Base-by-base conservation (phyloP, 352 stramenopile genomes). In the Peronospora destructor region DNA sequence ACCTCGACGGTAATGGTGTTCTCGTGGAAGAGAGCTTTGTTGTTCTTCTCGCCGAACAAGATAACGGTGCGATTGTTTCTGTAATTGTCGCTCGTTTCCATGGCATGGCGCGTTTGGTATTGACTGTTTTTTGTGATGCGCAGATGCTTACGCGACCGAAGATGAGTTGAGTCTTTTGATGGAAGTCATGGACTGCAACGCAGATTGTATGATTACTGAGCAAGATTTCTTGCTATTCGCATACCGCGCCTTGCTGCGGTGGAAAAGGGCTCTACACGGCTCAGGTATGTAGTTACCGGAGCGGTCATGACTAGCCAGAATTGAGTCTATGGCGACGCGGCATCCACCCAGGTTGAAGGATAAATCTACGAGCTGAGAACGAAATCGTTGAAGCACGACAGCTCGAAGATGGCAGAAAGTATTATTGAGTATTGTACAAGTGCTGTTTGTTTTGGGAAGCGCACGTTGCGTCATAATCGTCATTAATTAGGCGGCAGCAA, bases 181-280 rank as follows among this genome's bases (percentile, higher is more conserved):
- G 60, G 81, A 88, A 37, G 68, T 85, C 19, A 77, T 91, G 58
- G 81, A 91, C 66, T 76, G 68, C 59, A 83, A 91, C 47, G 68
- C 67, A 47, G 81, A 91, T 52, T 79, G 65, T 2, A 68, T 86
- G 49, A 84, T 91, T 38, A 86, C 76, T 3, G 68, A 75, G 49
- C 74, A 86, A 56, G 81, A 91, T 66, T 91, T 89, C 45, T 58
- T 91, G 56, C 71, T 85, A 23, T 91, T 91, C 41, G 81, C 81
- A 10, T 86, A 86, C 64, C 76, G 81, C 19, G 78, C 81, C 36
- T 71, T 69, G 38, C 56, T 87, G 40, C 73, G 58, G 9, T 86
- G 75, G 74, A 81, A 81, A 38, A 87, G 84, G 46, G 50, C 49
- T 42, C 21, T 67, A 19, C 59, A 70, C 39, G 53, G 53, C 34